These are phyloP conservation scores for Diospyros lotus DNA, from an alignment of 148 eudicot genomes.

Conservation along the genomic window DNA sequence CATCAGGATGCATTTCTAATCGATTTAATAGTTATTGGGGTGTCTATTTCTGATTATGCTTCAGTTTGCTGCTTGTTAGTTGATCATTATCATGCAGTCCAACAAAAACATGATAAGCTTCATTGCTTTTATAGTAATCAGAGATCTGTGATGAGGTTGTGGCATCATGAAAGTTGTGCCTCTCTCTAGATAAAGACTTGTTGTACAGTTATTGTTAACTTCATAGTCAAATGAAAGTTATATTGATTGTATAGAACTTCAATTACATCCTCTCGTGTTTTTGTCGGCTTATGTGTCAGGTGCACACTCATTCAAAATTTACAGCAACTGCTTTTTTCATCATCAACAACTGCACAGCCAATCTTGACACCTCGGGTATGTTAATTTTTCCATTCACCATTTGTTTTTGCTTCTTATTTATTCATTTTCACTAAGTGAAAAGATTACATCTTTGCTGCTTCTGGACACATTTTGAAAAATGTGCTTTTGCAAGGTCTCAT, in stretches of 20 bases:
- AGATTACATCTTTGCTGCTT: background rate
- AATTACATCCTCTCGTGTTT: background rate
- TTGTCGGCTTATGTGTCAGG: slow-evolving; percentile 31
- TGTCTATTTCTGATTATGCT: background rate
- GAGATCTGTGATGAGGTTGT: background rate
- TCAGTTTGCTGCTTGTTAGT: background rate
- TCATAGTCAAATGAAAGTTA: background rate
- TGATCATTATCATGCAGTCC: background rate
- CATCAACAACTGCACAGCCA: slow-evolving; percentile 97
- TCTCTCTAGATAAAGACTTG: background rate
- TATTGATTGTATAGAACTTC: background rate
- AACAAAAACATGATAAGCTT: background rate
- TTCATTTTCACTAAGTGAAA: background rate
- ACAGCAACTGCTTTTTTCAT: slow-evolving; percentile 92
- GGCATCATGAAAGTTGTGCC: background rate
- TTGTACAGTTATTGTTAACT: background rate
- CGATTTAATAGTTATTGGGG: too few relatives aligned
- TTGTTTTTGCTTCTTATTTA: background rate
- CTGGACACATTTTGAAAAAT: background rate
- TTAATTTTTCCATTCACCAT: background rate
- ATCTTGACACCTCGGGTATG: slow-evolving; percentile 86
- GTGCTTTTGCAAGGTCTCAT: background rate
- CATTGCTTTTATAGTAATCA: background rate
- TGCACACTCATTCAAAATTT: slow-evolving; percentile 84
- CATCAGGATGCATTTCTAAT: background rate